Percentiles rank a stretch among this genome's conserved stretches.
phyloP scores from a whole-genome alignment of 108 stramenopile genomes.

The Skeletonema potamos region DNA sequence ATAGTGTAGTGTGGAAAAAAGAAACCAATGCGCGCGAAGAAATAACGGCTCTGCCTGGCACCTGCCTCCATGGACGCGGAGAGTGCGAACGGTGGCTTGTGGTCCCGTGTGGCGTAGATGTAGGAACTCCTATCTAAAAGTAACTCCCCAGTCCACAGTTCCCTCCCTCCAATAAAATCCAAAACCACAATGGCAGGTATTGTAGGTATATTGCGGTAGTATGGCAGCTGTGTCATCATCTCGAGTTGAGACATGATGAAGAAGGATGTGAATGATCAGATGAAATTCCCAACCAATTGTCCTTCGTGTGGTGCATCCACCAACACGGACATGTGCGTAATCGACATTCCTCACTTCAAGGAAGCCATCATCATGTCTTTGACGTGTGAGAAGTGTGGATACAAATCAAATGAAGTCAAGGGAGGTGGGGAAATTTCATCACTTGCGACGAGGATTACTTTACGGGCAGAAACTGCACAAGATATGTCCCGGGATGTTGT shows the following conservation, averaged over 20 bases:
- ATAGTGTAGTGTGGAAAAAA: no score
- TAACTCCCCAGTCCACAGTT: no score
- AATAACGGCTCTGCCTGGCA: no score
- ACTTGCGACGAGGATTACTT: conserved; percentile 63
- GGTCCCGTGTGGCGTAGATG: no score
- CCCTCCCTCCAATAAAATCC: no score
- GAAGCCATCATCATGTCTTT: conserved; percentile 91
- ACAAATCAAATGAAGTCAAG: conserved; percentile 81
- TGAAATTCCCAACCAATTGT: conserved; percentile 60
- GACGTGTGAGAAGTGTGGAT: conserved; percentile 89
- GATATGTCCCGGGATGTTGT: conserved; percentile 84
- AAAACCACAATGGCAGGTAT: no score
- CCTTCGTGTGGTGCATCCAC: conserved; percentile 44
- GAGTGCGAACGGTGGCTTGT: no score
- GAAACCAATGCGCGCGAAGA: no score
- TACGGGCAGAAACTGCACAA: conserved; percentile 44
- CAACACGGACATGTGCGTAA: conserved; percentile 76
- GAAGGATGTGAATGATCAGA: neutral
- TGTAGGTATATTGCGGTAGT: no score
- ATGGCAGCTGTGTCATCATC: no score
- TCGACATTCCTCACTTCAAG: conserved; percentile 94
- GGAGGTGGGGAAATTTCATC: conserved; percentile 88
- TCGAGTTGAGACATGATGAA: neutral
- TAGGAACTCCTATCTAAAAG: no score
- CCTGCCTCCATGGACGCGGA: no score